These are phyloP conservation scores for Blastobotrys petasosporus DNA, from an alignment of 1,139 yeast species.

Conservation along the genomic window DNA sequence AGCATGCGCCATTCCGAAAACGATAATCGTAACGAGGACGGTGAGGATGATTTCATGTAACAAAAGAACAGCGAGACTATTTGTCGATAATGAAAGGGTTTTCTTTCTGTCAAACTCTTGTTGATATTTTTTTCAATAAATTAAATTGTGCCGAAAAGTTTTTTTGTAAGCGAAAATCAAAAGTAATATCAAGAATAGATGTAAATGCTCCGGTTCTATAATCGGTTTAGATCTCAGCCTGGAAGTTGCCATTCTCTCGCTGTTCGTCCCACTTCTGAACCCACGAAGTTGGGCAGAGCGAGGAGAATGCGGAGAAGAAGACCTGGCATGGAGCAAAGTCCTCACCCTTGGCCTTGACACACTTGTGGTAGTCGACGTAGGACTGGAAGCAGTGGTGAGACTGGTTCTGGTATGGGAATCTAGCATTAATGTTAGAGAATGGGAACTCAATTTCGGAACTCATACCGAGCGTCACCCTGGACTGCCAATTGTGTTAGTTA, in stretches of 20 bases:
- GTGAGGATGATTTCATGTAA: conserved; percentile 64
- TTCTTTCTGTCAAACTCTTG: neutral
- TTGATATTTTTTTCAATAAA: neutral
- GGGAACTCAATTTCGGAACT: neutral
- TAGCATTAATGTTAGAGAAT: neutral
- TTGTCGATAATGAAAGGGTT: neutral
- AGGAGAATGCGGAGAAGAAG: conserved; percentile 83
- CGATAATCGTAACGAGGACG: conserved; percentile 51
- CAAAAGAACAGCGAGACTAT: neutral
- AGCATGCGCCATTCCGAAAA: conserved; percentile 45
- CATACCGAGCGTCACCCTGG: conserved; percentile 22
- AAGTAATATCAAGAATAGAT: conserved; percentile 6
- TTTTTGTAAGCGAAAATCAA: neutral
- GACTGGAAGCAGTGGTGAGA: conserved; percentile 98
- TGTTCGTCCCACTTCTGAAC: conserved; percentile 94
- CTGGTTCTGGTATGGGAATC: conserved; percentile 85
- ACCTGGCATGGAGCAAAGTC: conserved; percentile 97
- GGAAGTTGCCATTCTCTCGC: conserved; percentile 68
- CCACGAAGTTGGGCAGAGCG: conserved; percentile 93
- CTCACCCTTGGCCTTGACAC: conserved; percentile 95
- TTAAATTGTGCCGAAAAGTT: neutral
- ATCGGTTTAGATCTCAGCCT: conserved; percentile 46
- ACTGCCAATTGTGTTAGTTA: conserved; percentile 9
- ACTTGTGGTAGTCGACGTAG: conserved; percentile 96
- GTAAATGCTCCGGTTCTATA: neutral